phyloP scores from a whole-genome alignment of 768 basidiomycete species.

The Suillus variegatus region DNA sequence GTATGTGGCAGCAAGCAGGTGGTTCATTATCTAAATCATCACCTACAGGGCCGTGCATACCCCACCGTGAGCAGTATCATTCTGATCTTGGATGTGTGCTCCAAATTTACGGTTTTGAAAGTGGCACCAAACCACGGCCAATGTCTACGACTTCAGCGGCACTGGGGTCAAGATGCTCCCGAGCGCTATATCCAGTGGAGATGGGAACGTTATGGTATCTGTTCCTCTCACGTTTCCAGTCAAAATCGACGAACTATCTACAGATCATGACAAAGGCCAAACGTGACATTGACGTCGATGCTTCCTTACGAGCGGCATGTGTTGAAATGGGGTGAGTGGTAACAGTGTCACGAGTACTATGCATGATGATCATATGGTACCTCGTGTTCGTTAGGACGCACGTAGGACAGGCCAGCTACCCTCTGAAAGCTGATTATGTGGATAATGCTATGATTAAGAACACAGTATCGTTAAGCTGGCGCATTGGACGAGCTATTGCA shows the following conservation, averaged over 20 bases:
- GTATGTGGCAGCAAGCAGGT: slow-evolving; percentile 17
- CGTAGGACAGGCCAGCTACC: slow-evolving; percentile 45
- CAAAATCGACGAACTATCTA: slow-evolving; percentile 11
- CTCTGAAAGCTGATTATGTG: slow-evolving; percentile 38
- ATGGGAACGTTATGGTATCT: slow-evolving; percentile 37
- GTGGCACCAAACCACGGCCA: slow-evolving; percentile 34
- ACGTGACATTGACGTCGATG: slow-evolving; percentile 44
- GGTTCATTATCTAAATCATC: slow-evolving; percentile 7
- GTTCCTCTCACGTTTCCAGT: background rate
- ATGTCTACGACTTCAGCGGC: slow-evolving; percentile 28
- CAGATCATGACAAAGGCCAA: slow-evolving; percentile 46
- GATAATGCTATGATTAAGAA: slow-evolving; percentile 46
- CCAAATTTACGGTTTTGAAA: slow-evolving; percentile 12
- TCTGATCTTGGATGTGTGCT: slow-evolving; percentile 15
- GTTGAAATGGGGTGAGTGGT: slow-evolving; percentile 48
- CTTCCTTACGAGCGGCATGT: slow-evolving; percentile 46
- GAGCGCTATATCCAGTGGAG: slow-evolving; percentile 37
- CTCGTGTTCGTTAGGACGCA: slow-evolving; percentile 31
- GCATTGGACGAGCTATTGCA: slow-evolving; percentile 59
- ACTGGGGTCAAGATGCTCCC: slow-evolving; percentile 34
- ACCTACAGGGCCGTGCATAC: slow-evolving; percentile 37
- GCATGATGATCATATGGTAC: background rate
- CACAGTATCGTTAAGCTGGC: slow-evolving; percentile 62
- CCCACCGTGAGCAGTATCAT: slow-evolving; percentile 24
- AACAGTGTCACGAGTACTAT: background rate